phyloP scores from a whole-genome alignment of 768 basidiomycete genomes.

The Kwoniella sp. region DNA sequence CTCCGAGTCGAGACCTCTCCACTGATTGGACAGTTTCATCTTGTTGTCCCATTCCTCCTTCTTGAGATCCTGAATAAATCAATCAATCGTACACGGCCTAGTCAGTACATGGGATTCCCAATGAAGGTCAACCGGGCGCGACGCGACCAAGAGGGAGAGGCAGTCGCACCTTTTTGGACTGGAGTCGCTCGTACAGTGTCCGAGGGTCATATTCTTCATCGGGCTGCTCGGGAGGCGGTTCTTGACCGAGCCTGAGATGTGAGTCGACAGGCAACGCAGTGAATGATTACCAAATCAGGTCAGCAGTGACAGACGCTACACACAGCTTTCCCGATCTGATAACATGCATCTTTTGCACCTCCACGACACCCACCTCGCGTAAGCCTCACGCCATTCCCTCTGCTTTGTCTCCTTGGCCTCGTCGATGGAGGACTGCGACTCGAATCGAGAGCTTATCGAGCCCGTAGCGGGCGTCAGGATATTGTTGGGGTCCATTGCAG shows the following conservation, averaged over 20 bases:
- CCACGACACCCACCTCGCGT: constrained; percentile 49
- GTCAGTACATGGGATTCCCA: neutral
- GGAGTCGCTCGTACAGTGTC: constrained; percentile 55
- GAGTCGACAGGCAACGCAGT: neutral
- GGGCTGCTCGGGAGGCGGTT: constrained; percentile 55
- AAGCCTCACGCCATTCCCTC: constrained; percentile 58
- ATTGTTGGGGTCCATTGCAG: constrained; percentile 28
- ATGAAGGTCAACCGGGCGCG: neutral
- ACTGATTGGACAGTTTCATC: constrained; percentile 59
- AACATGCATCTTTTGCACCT: too few species aligned
- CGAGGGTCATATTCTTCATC: constrained; percentile 39
- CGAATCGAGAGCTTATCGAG: constrained; percentile 55
- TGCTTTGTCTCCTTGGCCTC: constrained; percentile 52
- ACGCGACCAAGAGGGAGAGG: neutral
- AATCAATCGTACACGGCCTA: constrained; percentile 5
- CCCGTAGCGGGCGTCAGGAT: constrained; percentile 26
- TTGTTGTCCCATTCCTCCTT: constrained; percentile 58
- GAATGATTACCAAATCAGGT: too few species aligned
- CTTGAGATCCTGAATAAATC: constrained; percentile 52
- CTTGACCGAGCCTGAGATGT: constrained; percentile 54
- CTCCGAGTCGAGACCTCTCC: constrained; percentile 57
- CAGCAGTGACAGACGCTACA: neutral
- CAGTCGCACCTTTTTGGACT: constrained; percentile 50
- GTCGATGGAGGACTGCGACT: constrained; percentile 55
- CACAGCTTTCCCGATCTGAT: too few species aligned